A percentile compares a stretch with the other conserved stretches of the same genome.
phyloP scores from a whole-genome alignment of 2,329 filamentous ascomycete species.

The Botrytis cinerea region DNA sequence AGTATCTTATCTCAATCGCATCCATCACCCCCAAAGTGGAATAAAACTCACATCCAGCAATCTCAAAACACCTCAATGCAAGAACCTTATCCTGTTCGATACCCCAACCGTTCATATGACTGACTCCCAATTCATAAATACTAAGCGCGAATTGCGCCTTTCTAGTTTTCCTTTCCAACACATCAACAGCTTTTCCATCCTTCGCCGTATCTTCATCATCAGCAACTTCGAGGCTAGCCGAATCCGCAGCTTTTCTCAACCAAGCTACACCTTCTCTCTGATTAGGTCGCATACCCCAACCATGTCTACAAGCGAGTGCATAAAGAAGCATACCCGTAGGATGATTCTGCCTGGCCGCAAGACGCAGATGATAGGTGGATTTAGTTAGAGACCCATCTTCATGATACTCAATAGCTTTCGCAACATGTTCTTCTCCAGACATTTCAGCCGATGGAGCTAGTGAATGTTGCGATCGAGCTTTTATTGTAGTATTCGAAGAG shows the following conservation, averaged over 20 bases:
- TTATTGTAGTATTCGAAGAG: slow-evolving; percentile 41
- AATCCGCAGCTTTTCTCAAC: slow-evolving; percentile 88
- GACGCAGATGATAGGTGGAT: slow-evolving; percentile 91
- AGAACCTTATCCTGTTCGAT: slow-evolving; percentile 88
- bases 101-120: slow-evolving; percentile 98
- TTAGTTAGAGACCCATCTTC: slow-evolving; percentile 85
- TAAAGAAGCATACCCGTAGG: slow-evolving; percentile 96
- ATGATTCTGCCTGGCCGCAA: slow-evolving; percentile 81
- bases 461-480: slow-evolving; percentile 52
- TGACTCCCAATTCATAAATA: slow-evolving; percentile 94
- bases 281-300: slow-evolving; percentile 96
- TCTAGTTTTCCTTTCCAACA: slow-evolving; percentile 74
- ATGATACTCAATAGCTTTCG: slow-evolving; percentile 87
- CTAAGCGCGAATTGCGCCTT: slow-evolving; percentile 93
- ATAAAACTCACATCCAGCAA: slow-evolving; percentile 73
- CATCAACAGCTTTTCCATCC: slow-evolving; percentile 63
- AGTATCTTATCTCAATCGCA: background rate
- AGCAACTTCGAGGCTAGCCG: slow-evolving; percentile 76
- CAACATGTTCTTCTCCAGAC: slow-evolving; percentile 83
- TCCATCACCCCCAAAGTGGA: background rate
- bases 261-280: slow-evolving; percentile 87
- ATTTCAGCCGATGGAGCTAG: slow-evolving; percentile 63
- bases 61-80: slow-evolving; percentile 91
- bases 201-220: slow-evolving; percentile 72
- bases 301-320: slow-evolving; percentile 90